These are phyloP conservation scores for Beauveria pseudobassiana DNA, from an alignment of 2,329 filamentous ascomycete genomes.

Conservation along the genomic window DNA sequence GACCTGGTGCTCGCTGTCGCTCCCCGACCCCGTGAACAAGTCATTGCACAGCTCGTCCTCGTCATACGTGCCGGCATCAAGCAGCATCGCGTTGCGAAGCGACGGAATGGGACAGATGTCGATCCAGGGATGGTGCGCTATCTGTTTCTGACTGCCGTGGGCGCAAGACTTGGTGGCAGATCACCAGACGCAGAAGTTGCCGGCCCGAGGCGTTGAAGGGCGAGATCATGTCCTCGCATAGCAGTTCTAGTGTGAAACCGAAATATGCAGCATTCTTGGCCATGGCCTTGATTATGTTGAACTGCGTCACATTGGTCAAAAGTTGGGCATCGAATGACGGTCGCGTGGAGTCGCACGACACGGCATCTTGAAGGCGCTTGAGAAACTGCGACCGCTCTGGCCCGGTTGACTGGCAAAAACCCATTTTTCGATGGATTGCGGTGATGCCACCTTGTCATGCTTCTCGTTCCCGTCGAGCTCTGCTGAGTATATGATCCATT, in stretches of 20 bases:
- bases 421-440: not conserved
- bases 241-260: not conserved
- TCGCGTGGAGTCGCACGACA: not conserved
- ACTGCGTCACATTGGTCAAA: not conserved
- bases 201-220: not conserved
- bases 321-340: not conserved
- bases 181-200: too few species aligned
- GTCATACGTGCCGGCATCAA: slow-evolving; percentile 3
- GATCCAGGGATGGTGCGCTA: slow-evolving; percentile 14
- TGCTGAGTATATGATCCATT: not conserved
- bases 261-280: not conserved
- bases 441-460: not conserved
- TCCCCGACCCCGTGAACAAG: slow-evolving; percentile 7
- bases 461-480: not conserved
- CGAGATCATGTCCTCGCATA: not conserved
- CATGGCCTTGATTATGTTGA: not conserved
- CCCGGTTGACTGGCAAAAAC: not conserved
- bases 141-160: slow-evolving; percentile 12
- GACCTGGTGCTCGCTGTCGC: slow-evolving; percentile 1
- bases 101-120: slow-evolving; percentile 12
- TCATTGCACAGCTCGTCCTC: slow-evolving; percentile 15
- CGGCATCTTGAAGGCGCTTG: not conserved
- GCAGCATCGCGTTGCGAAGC: slow-evolving; percentile 6
- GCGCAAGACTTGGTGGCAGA: slow-evolving; percentile 11
- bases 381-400: not conserved